A percentile compares a stretch with the other conserved stretches of the same genome.
phyloP scores from a whole-genome alignment of 2,329 filamentous ascomycete species.

The Fusarium staphyleae region DNA sequence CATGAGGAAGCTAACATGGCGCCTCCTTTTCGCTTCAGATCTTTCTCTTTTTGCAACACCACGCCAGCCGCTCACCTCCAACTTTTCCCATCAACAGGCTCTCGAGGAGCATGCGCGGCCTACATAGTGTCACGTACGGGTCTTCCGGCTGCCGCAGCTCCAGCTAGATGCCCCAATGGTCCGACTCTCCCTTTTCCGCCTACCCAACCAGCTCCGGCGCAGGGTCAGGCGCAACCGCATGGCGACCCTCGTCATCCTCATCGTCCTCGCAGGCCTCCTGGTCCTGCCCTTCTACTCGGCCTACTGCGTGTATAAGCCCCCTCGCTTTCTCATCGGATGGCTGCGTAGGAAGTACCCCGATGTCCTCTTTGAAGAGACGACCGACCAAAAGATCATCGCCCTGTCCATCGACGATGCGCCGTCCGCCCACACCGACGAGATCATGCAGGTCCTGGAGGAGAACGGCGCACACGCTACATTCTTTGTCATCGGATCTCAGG shows the following conservation, averaged over 20 bases:
- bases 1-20: conserved; percentile 5
- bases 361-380: conserved; percentile 75
- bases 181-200: conserved; percentile 57
- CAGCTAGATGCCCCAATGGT: conserved; percentile 44
- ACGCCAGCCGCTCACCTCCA: conserved; percentile 1
- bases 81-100: conserved; percentile 3
- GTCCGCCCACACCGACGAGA: conserved; percentile 72
- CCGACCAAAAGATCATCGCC: conserved; percentile 71
- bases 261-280: conserved; percentile 47
- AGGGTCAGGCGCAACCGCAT: conserved; percentile 66
- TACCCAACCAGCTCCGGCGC: conserved; percentile 64
- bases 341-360: conserved; percentile 77
- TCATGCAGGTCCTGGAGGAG: conserved; percentile 70
- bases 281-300: conserved; percentile 53
- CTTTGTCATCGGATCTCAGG: conserved; percentile 86
- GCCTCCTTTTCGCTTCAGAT: conserved; percentile 12
- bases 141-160: conserved; percentile 30
- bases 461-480: conserved; percentile 80
- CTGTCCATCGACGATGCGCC: conserved; percentile 90
- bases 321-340: conserved; percentile 72
- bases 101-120: conserved; percentile 36
- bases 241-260: conserved; percentile 58
- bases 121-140: conserved; percentile 32
- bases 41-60: conserved; percentile 17
- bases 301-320: conserved; percentile 84